Evolutionary conservation across 495 filamentous ascomycete genomes (phyloP), one percentile per base, ranked within the genome.

Genomic region (Usnea hakonensis): DNA sequence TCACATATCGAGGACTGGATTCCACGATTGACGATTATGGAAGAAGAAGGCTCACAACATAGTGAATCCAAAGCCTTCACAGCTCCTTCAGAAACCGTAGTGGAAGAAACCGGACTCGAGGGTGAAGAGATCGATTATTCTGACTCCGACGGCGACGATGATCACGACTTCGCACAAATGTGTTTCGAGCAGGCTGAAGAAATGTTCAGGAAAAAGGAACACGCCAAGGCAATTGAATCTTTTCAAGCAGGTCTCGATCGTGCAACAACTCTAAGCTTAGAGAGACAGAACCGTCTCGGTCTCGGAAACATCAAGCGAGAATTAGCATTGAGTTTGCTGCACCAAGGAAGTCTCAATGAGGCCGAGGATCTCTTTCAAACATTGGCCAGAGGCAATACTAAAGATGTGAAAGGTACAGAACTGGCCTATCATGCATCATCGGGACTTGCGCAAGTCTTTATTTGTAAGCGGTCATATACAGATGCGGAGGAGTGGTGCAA

Each of bases 401-500:
- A 32, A 36, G 54, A 56, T 37, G 54, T 36, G 33, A 56, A 56
- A 36, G 28, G 54, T 23, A 33, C 3, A 33, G 38, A 16, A 38
- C 54, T 56, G 21, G 33, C 54, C 8, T 36, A 36, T 6, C 54
- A 40, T 19, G 54, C 54, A n/a, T 56, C 54, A 23, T 36, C 54
- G n/a, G 54, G 33, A 32, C 23, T 56, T 3, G 54, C 54, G n/a
- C 16, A 21, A 21, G 38, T 56, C 28, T 40, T 19, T 56, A 19
- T 56, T 16, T 56, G 54, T 23, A 56, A 40, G 26, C 3, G 17
- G 38, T 56, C 54, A 13, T 56, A 36, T 2, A 30, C 19, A 0
- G n/a, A 56, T 36, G 54, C 54, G 4, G 54, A 56, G 19, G 35
- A 56, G 21, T 56, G 54, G 54, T 56, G 54, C 28, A 56, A 56